phyloP scores from a whole-genome alignment of 257 asterid genomes.

The Solanum sejunctum region DNA sequence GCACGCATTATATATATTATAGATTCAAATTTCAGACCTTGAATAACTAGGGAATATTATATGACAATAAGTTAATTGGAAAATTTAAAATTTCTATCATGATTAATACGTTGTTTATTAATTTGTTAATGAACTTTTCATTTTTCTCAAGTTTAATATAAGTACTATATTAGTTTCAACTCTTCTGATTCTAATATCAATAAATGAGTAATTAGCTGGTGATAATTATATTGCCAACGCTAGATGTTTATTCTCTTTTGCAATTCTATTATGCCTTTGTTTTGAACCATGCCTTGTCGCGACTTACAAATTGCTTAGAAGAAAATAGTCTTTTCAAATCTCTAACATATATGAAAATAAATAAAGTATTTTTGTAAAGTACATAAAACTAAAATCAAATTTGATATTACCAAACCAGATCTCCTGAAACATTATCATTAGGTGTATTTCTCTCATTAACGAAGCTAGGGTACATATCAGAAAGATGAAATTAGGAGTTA shows the following conservation, averaged over 20 bases:
- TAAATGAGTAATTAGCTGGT: not conserved
- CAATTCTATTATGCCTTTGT: not conserved
- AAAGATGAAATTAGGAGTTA: not conserved
- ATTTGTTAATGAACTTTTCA: not conserved
- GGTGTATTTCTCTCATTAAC: not conserved
- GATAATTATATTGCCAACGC: not conserved
- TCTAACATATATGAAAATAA: not conserved
- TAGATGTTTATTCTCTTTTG: not conserved
- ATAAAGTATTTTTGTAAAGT: not conserved
- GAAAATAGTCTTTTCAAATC: not conserved
- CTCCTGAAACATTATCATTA: no score
- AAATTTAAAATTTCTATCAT: not conserved
- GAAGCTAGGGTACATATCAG: not conserved
- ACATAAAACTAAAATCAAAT: not conserved
- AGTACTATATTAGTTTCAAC: not conserved
- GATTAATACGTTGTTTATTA: not conserved
- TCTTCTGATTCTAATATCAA: not conserved
- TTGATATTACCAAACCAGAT: no score
- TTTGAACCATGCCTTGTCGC: not conserved
- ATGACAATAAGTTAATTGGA: not conserved
- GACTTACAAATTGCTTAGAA: not conserved
- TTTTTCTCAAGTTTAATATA: not conserved
- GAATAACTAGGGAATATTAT: no score
- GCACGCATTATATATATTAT: not conserved
- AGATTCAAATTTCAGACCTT: not conserved